Conservation (phyloP, 2,329 filamentous ascomycete species). For the Scleromitrula shiraiana region DNA sequence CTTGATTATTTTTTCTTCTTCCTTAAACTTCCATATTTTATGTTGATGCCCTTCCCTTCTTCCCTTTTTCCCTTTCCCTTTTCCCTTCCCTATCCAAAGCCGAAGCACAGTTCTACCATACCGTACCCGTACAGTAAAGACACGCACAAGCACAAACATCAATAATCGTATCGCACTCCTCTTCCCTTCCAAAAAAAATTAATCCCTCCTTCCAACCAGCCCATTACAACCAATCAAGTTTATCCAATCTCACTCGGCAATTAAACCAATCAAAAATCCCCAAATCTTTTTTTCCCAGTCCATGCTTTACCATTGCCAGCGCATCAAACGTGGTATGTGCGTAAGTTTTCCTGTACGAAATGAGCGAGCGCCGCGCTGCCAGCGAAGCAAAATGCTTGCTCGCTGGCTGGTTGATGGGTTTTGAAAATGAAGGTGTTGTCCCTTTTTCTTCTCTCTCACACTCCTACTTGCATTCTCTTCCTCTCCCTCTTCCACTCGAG, state of each 20-base stretch:
- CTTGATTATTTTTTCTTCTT: too few relatives aligned
- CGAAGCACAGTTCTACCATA: too few relatives aligned
- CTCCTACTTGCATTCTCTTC: background rate
- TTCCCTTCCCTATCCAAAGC: too few relatives aligned
- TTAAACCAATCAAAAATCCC: background rate
- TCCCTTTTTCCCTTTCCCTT: too few relatives aligned
- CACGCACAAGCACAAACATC: too few relatives aligned
- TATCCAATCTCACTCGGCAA: background rate
- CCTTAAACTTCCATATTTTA: too few relatives aligned
- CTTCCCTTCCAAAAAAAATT: background rate
- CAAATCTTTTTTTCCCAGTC: constrained; percentile 6
- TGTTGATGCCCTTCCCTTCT: too few relatives aligned
- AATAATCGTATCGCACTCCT: background rate
- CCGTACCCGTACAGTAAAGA: too few relatives aligned
- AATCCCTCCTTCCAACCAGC: background rate
- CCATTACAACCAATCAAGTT: background rate
- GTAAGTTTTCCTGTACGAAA: constrained; percentile 10
- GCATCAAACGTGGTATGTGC: constrained; percentile 27
- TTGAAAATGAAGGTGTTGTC: background rate
- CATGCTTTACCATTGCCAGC: constrained; percentile 18
- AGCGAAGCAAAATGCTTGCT: constrained; percentile 6
- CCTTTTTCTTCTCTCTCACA: background rate
- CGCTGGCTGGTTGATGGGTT: background rate
- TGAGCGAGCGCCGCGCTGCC: constrained; percentile 11
- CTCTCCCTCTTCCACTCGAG: background rate